These are phyloP conservation scores for Phlebopus sp. DNA, from an alignment of 1,284 basidiomycete species.

Conservation along the genomic window DNA sequence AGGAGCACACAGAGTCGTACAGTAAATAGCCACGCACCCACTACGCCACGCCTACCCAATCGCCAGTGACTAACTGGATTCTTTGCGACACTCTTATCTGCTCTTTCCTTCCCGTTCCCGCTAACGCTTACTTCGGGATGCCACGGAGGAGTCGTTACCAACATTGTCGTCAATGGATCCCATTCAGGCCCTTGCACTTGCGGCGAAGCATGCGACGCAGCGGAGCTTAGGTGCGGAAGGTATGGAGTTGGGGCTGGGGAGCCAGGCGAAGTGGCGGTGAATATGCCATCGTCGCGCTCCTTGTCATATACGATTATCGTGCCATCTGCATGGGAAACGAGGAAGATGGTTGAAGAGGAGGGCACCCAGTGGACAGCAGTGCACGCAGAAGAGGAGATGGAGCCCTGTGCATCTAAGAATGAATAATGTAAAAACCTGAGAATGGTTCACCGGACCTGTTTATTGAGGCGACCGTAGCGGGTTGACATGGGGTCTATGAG, in stretches of 20 bases:
- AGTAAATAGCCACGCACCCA: constrained; percentile 53
- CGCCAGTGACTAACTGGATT: constrained; percentile 88
- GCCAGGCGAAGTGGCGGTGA: constrained; percentile 57
- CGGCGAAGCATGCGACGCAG: constrained; percentile 13
- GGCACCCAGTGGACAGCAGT: constrained; percentile 88
- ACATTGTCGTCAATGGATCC: constrained; percentile 72
- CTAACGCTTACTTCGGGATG: constrained; percentile 54
- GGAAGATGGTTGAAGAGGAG: constrained; percentile 77
- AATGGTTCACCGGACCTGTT: constrained; percentile 52
- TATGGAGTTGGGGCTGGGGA: constrained; percentile 13
- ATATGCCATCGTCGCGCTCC: constrained; percentile 82
- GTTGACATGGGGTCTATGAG: constrained; percentile 74
- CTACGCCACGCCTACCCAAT: constrained; percentile 65
- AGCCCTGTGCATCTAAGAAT: constrained; percentile 13
- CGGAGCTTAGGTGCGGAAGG: constrained; percentile 12
- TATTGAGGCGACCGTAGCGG: constrained; percentile 89
- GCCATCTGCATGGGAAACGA: constrained; percentile 90
- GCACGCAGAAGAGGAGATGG: constrained; percentile 25
- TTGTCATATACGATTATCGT: constrained; percentile 86
- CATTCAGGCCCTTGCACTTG: constrained; percentile 42
- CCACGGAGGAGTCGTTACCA: constrained; percentile 81
- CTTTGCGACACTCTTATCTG: constrained; percentile 66
- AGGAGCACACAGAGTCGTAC: not conserved
- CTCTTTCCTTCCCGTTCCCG: constrained; percentile 31
- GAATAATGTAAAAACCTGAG: constrained; percentile 18